phyloP scores from a whole-genome alignment of 2,329 filamentous ascomycete species.

The Neocatenulostroma microsporum region DNA sequence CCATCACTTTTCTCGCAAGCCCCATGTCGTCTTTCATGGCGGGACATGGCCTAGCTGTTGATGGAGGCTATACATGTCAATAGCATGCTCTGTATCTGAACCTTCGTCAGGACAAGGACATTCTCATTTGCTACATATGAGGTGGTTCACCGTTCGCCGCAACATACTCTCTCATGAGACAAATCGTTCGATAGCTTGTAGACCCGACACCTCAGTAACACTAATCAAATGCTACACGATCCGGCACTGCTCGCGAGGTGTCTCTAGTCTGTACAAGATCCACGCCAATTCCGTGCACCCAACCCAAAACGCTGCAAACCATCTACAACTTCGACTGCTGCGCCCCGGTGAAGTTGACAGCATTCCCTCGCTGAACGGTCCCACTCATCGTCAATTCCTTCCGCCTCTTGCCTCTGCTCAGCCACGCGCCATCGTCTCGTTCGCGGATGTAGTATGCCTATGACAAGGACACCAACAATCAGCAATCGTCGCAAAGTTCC shows the following conservation, averaged over 20 bases:
- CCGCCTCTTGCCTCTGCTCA: slow-evolving; percentile 13
- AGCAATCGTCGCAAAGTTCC: not conserved
- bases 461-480: not conserved
- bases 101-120: too few relatives aligned
- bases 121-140: too few relatives aligned
- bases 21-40: slow-evolving; percentile 24
- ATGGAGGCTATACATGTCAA: slow-evolving; percentile 15
- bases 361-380: slow-evolving; percentile 7
- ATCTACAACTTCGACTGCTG: slow-evolving; percentile 5
- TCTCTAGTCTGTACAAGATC: too few relatives aligned
- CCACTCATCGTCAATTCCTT: slow-evolving; percentile 13
- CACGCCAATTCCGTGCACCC: too few relatives aligned
- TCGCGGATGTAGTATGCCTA: slow-evolving; percentile 14
- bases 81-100: too few relatives aligned
- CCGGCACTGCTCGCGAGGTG: too few relatives aligned
- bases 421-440: slow-evolving; percentile 13
- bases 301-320: not conserved
- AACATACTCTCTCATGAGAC: too few relatives aligned
- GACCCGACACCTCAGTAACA: not conserved
- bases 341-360: slow-evolving; percentile 8
- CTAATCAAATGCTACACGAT: not conserved
- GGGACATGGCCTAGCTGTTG: slow-evolving; percentile 12
- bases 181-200: too few relatives aligned
- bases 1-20: slow-evolving; percentile 36
- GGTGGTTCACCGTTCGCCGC: too few relatives aligned